These are phyloP conservation scores for Setomelanomma holmii DNA, from an alignment of 2,329 filamentous ascomycete species.

Conservation along the genomic window DNA sequence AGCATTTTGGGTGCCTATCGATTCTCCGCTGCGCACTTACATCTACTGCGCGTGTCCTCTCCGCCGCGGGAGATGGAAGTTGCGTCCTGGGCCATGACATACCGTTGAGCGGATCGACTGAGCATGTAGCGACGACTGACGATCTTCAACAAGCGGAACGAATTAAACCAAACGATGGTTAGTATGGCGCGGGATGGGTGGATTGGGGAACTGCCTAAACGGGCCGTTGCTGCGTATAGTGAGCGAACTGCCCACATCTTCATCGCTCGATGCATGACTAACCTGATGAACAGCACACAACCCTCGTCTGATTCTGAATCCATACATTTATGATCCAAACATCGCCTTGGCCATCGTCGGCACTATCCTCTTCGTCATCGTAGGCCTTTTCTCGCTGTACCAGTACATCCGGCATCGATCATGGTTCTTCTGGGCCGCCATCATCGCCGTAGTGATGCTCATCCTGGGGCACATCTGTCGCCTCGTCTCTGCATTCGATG, in stretches of 20 bases:
- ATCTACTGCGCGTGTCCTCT: not conserved
- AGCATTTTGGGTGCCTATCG: constrained; percentile 13
- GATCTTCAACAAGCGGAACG: not conserved
- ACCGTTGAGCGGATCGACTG: constrained; percentile 6
- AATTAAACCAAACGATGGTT: no score
- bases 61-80: constrained; percentile 1
- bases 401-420: constrained; percentile 44
- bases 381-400: constrained; percentile 39
- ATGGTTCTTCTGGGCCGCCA: constrained; percentile 47
- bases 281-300: constrained; percentile 15
- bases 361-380: constrained; percentile 50
- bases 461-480: constrained; percentile 61
- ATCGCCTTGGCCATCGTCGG: constrained; percentile 53
- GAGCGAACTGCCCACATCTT: constrained; percentile 11
- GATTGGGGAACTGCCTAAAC: constrained; percentile 27
- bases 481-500: constrained; percentile 49
- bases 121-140: not conserved
- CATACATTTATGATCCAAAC: constrained; percentile 60
- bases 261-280: not conserved
- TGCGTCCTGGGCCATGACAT: constrained; percentile 12
- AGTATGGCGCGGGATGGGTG: not conserved
- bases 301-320: constrained; percentile 35
- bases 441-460: constrained; percentile 52
- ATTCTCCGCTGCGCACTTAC: constrained; percentile 13
- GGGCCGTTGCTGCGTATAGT: constrained; percentile 27